Evolutionary conservation across 305 asterid species (phyloP).

Genomic region (Fraxinus velutina): DNA sequence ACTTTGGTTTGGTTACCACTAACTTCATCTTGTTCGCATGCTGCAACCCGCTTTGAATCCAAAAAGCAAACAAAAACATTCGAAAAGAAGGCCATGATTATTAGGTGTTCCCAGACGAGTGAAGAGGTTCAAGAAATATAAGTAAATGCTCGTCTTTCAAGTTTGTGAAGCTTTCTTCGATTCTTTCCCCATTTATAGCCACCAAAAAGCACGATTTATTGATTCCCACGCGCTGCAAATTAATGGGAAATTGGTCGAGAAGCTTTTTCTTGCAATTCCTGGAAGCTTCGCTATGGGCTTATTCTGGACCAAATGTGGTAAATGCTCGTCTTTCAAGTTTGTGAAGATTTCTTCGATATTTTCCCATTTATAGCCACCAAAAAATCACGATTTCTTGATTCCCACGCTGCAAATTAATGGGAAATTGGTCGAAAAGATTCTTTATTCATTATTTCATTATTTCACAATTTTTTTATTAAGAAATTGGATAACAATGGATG

Average conservation of each 20-base stretch:
- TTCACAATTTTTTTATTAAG: too few species aligned
- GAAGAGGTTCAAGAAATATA: background rate
- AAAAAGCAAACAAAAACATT: slow-evolving; percentile 12
- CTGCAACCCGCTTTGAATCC: background rate
- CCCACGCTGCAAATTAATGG: background rate
- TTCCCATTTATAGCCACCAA: background rate
- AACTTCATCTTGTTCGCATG: background rate
- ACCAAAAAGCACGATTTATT: too few species aligned
- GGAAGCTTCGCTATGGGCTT: background rate
- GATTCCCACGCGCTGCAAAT: background rate
- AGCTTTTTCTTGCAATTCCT: background rate
- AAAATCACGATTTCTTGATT: background rate
- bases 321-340: too few species aligned
- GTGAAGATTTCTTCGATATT: too few species aligned
- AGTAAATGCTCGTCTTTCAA: background rate
- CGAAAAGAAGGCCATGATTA: slow-evolving; percentile 4
- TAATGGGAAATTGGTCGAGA: background rate
- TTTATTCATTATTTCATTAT: background rate
- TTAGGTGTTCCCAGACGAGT: background rate
- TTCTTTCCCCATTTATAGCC: background rate
- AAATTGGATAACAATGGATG: too few species aligned
- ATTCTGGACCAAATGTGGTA: background rate
- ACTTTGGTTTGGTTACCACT: background rate
- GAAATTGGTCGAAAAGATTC: background rate
- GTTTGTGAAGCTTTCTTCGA: background rate